Conservation (phyloP, 306 rosid species). For the Fagus sylvatica region DNA sequence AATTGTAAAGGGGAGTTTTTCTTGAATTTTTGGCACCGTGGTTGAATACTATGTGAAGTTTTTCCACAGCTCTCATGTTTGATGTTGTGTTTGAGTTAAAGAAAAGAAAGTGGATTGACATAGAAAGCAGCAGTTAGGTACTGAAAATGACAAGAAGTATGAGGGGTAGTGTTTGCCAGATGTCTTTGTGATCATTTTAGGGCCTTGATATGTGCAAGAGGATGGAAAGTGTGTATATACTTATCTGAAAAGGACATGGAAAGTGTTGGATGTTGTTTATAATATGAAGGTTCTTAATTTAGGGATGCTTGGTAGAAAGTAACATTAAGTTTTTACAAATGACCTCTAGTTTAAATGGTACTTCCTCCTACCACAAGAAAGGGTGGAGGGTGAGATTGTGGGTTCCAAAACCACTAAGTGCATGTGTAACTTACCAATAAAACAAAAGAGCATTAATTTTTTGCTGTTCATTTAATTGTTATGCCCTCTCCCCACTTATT, state of each 20-base stretch:
- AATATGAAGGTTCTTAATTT: background rate
- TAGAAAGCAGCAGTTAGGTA: too few species aligned
- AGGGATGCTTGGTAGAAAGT: background rate
- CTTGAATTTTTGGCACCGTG: background rate
- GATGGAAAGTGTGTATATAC: background rate
- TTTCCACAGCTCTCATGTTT: background rate
- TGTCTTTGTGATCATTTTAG: background rate
- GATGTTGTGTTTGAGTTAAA: background rate
- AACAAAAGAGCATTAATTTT: background rate
- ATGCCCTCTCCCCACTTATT: slow-evolving; percentile 17
- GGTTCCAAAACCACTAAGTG: too few species aligned
- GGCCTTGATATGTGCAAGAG: background rate
- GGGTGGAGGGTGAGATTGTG: too few species aligned
- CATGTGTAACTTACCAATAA: too few species aligned
- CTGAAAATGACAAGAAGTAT: too few species aligned
- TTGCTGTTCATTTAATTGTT: background rate
- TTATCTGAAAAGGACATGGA: background rate
- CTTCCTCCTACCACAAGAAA: too few species aligned
- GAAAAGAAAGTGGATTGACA: too few species aligned
- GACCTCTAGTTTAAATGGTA: too few species aligned
- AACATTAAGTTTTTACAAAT: too few species aligned
- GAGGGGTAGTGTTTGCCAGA: background rate
- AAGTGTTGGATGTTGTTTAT: background rate
- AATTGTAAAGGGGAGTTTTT: background rate
- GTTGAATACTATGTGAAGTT: background rate